These are phyloP conservation scores for Rauvolfia tetraphylla DNA, from an alignment of 257 asterid genomes.

Conservation along the genomic window DNA sequence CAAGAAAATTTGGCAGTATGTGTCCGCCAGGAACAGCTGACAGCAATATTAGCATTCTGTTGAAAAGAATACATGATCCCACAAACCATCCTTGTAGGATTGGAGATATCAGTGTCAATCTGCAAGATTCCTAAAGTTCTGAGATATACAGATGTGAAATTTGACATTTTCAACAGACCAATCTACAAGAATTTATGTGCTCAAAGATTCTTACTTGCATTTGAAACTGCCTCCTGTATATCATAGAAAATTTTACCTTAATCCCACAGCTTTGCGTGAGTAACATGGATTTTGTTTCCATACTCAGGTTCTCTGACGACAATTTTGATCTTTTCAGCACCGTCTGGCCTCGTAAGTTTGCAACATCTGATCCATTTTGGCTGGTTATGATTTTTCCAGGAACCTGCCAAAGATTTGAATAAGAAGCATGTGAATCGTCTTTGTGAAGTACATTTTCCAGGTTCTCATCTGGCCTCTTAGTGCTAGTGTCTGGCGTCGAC, in stretches of 20 bases:
- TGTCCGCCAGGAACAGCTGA: conserved; percentile 7
- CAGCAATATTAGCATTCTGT: neutral
- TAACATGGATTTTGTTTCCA: conserved; percentile 33
- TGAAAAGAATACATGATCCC: neutral
- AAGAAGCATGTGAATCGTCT: conserved; percentile 30
- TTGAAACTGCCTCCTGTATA: conserved; percentile 28
- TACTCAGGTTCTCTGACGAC: conserved; percentile 29
- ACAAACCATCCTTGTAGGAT: conserved; percentile 1
- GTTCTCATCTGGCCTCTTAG: conserved; percentile 18
- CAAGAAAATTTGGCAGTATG: conserved; percentile 6
- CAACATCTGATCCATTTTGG: conserved; percentile 28
- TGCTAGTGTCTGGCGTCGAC: conserved; percentile 7
- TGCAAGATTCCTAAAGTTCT: conserved; percentile 10
- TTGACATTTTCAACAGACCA: conserved; percentile 32
- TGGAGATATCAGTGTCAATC: neutral
- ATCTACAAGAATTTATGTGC: conserved; percentile 36
- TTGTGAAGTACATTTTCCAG: conserved; percentile 22
- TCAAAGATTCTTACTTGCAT: conserved; percentile 30
- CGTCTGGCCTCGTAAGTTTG: conserved; percentile 28
- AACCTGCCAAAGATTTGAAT: conserved; percentile 23
- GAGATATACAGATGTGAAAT: neutral
- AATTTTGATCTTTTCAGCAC: conserved; percentile 38
- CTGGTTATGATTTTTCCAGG: conserved; percentile 20
- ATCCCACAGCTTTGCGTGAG: conserved; percentile 29
- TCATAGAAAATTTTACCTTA: conserved; percentile 23